Conservation (phyloP, 2,329 filamentous ascomycete species). For the Emydomyces testavorans region DNA sequence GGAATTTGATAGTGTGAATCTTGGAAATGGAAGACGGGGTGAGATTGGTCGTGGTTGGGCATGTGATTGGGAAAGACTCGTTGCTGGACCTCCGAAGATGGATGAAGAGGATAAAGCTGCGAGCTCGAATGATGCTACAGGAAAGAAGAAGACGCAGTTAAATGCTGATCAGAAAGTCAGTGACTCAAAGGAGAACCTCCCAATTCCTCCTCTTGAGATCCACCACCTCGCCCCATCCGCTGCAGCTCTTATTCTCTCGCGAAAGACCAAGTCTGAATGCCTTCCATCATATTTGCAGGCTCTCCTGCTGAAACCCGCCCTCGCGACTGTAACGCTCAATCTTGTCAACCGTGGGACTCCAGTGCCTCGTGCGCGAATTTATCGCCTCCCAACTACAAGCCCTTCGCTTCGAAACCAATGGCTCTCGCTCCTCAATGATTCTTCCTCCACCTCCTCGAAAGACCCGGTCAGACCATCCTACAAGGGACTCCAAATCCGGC, state of each 20-base stretch:
- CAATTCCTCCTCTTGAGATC: constrained; percentile 23
- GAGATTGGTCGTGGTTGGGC: constrained; percentile 73
- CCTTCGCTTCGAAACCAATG: constrained; percentile 54
- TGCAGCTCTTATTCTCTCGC: constrained; percentile 28
- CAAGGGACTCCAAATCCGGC: constrained; percentile 19
- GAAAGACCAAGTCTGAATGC: constrained; percentile 18
- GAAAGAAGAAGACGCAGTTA: background rate
- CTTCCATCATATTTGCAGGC: constrained; percentile 12
- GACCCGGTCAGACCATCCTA: background rate
- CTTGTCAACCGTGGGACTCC: constrained; percentile 61
- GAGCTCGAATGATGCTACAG: background rate
- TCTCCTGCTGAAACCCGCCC: constrained; percentile 22
- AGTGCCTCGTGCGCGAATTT: constrained; percentile 64
- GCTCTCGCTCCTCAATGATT: constrained; percentile 38
- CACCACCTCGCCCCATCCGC: constrained; percentile 33
- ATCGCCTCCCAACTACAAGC: constrained; percentile 58
- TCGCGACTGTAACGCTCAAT: constrained; percentile 55
- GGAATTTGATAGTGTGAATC: constrained; percentile 61
- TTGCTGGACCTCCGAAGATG: constrained; percentile 30
- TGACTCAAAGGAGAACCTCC: constrained; percentile 10
- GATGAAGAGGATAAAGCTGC: background rate
- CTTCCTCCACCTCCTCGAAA: background rate
- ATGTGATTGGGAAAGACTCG: constrained; percentile 70
- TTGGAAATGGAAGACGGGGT: constrained; percentile 63
- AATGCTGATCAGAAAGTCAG: background rate